These are phyloP conservation scores for Penicillium ochrochloron DNA, from an alignment of 495 filamentous ascomycete species.

Conservation along the genomic window DNA sequence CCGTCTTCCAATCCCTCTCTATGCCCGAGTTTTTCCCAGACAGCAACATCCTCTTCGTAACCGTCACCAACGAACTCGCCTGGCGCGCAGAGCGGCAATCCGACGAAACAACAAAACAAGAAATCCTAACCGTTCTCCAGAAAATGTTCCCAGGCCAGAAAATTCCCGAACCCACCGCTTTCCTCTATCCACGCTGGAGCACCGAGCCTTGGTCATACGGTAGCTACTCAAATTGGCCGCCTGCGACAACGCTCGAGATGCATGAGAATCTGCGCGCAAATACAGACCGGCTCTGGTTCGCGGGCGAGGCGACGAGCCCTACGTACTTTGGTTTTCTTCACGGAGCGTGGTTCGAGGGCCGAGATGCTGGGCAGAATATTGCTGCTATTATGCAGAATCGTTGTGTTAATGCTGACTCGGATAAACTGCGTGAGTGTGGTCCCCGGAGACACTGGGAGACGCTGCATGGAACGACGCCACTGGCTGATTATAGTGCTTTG, in stretches of 20 bases:
- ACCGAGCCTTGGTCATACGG: constrained; percentile 68
- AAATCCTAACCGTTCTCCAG: constrained; percentile 66
- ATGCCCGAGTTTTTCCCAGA: constrained; percentile 62
- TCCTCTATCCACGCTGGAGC: constrained; percentile 74
- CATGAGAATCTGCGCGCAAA: constrained; percentile 76
- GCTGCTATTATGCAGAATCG: constrained; percentile 38
- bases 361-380: constrained; percentile 56
- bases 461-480: constrained; percentile 21
- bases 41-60: constrained; percentile 71
- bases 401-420: constrained; percentile 11
- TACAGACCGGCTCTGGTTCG: constrained; percentile 66
- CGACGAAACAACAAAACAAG: constrained; percentile 61
- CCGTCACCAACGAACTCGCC: constrained; percentile 62
- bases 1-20: constrained; percentile 70
- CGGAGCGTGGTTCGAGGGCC: constrained; percentile 66
- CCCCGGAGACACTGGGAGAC: constrained; percentile 18
- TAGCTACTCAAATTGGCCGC: constrained; percentile 75
- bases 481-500: constrained; percentile 29
- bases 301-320: constrained; percentile 70
- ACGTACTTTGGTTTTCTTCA: constrained; percentile 77
- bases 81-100: constrained; percentile 67
- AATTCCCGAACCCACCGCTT: constrained; percentile 68
- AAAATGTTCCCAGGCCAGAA: constrained; percentile 65
- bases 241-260: constrained; percentile 64
- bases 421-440: constrained; percentile 17